These are phyloP conservation scores for Arachnomyces sp. DNA, from an alignment of 2,329 filamentous ascomycete genomes.

Conservation along the genomic window DNA sequence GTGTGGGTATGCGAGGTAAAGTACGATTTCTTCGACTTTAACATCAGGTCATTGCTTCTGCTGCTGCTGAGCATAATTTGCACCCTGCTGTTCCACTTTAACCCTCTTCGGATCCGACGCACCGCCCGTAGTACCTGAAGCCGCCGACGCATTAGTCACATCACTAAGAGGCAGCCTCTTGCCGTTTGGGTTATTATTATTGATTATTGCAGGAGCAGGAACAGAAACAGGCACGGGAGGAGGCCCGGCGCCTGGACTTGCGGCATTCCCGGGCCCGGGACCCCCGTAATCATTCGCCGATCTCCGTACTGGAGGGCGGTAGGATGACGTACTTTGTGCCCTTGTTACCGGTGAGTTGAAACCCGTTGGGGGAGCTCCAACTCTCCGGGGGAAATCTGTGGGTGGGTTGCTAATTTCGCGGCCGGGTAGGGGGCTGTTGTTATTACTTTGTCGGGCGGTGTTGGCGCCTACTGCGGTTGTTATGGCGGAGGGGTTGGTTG, in stretches of 20 bases:
- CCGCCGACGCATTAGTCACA: slow-evolving; percentile 32
- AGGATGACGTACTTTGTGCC: slow-evolving; percentile 1
- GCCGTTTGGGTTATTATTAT: slow-evolving; percentile 21
- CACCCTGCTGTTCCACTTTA: slow-evolving; percentile 3
- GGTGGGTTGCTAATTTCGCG: no score
- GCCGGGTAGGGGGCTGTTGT: neutral
- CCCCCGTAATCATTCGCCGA: no score
- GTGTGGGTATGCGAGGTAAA: no score
- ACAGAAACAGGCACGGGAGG: neutral
- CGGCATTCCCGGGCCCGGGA: slow-evolving; percentile 6
- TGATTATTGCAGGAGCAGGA: neutral
- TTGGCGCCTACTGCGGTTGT: slow-evolving; percentile 5
- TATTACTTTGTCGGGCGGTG: neutral
- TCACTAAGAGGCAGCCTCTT: slow-evolving; percentile 38
- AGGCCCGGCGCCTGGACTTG: neutral
- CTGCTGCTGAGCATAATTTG: slow-evolving; percentile 10
- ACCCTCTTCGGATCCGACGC: slow-evolving; percentile 14
- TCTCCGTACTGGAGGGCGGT: slow-evolving; percentile 4
- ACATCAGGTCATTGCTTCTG: slow-evolving; percentile 10
- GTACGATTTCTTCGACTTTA: neutral
- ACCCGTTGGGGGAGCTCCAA: slow-evolving; percentile 1
- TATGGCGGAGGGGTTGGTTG: neutral
- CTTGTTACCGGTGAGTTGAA: no score
- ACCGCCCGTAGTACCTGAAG: slow-evolving; percentile 13
- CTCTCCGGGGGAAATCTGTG: no score